A percentile compares a stretch with the other conserved stretches of the same genome.
These are phyloP conservation scores for Colletotrichum sp. DNA, from an alignment of 2,329 filamentous ascomycete species.

Conservation along the genomic window DNA sequence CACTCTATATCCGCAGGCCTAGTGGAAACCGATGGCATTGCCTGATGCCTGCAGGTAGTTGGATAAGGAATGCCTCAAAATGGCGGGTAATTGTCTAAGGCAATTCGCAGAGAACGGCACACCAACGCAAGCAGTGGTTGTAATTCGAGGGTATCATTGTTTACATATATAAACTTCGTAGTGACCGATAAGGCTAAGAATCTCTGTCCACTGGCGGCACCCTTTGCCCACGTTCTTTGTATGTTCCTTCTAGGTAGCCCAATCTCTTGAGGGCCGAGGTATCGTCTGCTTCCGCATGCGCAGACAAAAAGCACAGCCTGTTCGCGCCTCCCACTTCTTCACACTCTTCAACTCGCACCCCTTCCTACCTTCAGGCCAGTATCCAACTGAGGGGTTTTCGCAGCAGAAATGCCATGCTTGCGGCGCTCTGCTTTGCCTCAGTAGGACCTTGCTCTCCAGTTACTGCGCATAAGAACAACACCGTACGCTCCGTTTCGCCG, in stretches of 20 bases:
- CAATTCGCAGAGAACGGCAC: neutral
- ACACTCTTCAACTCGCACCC: neutral
- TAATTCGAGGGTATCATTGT: slow-evolving; percentile 3
- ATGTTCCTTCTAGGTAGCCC: neutral
- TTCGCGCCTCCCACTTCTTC: neutral
- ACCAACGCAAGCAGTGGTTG: neutral
- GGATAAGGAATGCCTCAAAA: neutral
- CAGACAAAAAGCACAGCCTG: neutral
- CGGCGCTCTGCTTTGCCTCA: neutral
- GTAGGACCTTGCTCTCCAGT: neutral
- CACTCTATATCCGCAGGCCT: neutral
- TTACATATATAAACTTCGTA: neutral
- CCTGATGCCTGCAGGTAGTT: neutral
- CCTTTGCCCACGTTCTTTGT: neutral
- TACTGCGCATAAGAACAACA: neutral
- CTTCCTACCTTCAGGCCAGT: neutral
- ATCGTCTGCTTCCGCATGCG: neutral
- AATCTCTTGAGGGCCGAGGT: neutral
- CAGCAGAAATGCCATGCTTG: neutral
- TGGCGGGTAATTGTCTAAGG: neutral
- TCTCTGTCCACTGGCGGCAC: neutral
- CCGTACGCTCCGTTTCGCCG: neutral
- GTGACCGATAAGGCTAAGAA: neutral
- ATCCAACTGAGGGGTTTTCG: neutral
- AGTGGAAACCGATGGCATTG: neutral